Evolutionary conservation across 2,329 filamentous ascomycete genomes (phyloP).

Genomic region (Colletotrichum orbiculare): DNA sequence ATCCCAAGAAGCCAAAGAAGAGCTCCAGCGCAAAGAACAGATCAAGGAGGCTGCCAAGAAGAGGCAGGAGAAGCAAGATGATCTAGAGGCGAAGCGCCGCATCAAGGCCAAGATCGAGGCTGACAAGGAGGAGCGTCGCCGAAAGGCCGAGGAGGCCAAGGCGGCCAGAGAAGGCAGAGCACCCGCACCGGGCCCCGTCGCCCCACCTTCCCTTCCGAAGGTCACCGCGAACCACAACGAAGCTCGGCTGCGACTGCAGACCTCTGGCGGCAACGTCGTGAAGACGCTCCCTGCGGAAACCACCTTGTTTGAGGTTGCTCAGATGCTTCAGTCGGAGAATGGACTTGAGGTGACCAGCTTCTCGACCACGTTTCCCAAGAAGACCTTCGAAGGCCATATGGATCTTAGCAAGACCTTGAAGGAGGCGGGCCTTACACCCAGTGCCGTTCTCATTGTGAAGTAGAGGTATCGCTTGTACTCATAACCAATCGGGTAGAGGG

Average conservation of each 20-base stretch:
- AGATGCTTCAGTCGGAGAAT: constrained; percentile 77
- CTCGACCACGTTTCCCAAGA: constrained; percentile 86
- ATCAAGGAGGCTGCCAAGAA: constrained; percentile 91
- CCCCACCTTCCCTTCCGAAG: constrained; percentile 63
- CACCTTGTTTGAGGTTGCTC: constrained; percentile 91
- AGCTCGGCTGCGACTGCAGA: constrained; percentile 85
- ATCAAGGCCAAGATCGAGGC: constrained; percentile 95
- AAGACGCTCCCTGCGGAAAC: constrained; percentile 92
- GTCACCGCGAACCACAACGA: constrained; percentile 80
- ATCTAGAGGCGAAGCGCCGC: constrained; percentile 85
- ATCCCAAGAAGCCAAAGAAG: constrained; percentile 88
- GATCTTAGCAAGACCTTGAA: constrained; percentile 93
- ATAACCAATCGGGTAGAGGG: background rate
- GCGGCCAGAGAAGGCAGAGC: constrained; percentile 83
- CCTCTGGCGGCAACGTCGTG: constrained; percentile 77
- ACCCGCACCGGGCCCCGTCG: constrained; percentile 57
- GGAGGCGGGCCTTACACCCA: constrained; percentile 90
- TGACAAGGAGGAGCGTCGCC: constrained; percentile 88
- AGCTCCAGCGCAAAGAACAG: constrained; percentile 87
- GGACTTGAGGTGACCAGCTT: constrained; percentile 80
- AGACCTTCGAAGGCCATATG: constrained; percentile 74
- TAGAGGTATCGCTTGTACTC: constrained; percentile 45
- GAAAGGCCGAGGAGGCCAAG: constrained; percentile 87
- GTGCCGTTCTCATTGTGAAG: constrained; percentile 85
- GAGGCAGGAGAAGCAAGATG: constrained; percentile 86